These are phyloP conservation scores for Cladophialophora chaetospira DNA, from an alignment of 2,329 filamentous ascomycete genomes.

Conservation along the genomic window DNA sequence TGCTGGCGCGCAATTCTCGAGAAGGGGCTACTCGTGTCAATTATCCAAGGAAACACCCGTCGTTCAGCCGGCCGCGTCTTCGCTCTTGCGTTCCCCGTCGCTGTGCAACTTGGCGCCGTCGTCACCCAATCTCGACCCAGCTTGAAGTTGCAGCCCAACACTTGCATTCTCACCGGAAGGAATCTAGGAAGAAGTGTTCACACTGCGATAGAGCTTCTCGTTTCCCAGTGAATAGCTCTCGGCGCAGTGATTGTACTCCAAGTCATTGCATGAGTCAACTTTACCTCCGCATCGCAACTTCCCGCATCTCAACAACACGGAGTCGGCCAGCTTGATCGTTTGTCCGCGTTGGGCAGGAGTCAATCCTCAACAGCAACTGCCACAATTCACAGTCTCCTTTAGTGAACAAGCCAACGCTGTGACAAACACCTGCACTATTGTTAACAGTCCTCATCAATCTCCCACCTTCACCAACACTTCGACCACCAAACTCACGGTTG, in stretches of 20 bases:
- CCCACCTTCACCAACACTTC: not conserved
- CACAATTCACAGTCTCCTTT: too few relatives aligned
- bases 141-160: not conserved
- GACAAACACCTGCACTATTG: not conserved
- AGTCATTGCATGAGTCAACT: too few relatives aligned
- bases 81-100: not conserved
- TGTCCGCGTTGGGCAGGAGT: not conserved
- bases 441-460: too few relatives aligned
- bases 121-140: not conserved
- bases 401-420: not conserved
- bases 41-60: not conserved
- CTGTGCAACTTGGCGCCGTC: not conserved
- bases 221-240: too few relatives aligned
- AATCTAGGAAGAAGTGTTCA: not conserved
- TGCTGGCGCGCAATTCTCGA: too few relatives aligned
- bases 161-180: not conserved
- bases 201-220: not conserved
- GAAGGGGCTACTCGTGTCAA: not conserved
- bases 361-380: not conserved
- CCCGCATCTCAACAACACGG: too few relatives aligned
- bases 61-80: not conserved
- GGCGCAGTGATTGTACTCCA: too few relatives aligned
- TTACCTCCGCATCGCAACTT: too few relatives aligned
- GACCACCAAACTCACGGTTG: not conserved
- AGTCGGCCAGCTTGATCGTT: too few relatives aligned